These are phyloP conservation scores for Chlorella ohadii DNA, from an alignment of 139 green algal species.

Conservation along the genomic window DNA sequence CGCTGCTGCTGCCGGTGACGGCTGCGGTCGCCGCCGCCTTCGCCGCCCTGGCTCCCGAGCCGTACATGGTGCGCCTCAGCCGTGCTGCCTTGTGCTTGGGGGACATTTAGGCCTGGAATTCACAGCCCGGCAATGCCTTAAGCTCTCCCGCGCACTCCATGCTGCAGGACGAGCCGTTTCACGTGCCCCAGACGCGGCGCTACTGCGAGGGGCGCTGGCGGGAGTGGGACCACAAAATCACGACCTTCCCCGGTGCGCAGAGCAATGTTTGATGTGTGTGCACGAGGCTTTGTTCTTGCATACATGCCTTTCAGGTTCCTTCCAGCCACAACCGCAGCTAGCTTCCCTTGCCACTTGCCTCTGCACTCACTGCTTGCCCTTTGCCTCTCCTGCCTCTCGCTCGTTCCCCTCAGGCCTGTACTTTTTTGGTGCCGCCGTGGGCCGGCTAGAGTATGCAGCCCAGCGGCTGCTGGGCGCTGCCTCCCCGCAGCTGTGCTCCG, in stretches of 20 bases:
- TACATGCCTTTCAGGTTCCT: too few relatives aligned
- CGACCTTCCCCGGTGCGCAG: conserved; percentile 76
- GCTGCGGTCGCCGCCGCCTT: conserved; percentile 20
- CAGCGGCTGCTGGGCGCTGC: background rate
- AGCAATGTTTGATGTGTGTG: too few relatives aligned
- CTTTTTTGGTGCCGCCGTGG: conserved; percentile 53
- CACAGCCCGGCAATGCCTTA: too few relatives aligned
- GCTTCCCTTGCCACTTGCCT: too few relatives aligned
- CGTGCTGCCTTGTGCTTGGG: background rate
- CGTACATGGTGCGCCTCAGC: conserved; percentile 51
- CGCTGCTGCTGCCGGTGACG: background rate
- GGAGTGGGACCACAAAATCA: conserved; percentile 94
- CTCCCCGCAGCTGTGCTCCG: conserved; percentile 49
- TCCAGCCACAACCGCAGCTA: too few relatives aligned
- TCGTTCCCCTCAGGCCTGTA: conserved; percentile 74
- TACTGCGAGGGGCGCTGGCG: conserved; percentile 83
- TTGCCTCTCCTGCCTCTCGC: too few relatives aligned
- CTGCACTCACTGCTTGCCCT: too few relatives aligned
- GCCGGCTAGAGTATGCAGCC: background rate
- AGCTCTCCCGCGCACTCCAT: background rate
- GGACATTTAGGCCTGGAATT: too few relatives aligned
- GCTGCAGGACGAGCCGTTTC: conserved; percentile 93
- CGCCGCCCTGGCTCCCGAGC: conserved; percentile 33
- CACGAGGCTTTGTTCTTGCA: too few relatives aligned
- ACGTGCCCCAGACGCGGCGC: conserved; percentile 85